Percentiles rank a stretch among this genome's conserved stretches.
Evolutionary conservation across 2,329 filamentous ascomycete species (phyloP).

Genomic region (Cylindrodendrum hubeiense): DNA sequence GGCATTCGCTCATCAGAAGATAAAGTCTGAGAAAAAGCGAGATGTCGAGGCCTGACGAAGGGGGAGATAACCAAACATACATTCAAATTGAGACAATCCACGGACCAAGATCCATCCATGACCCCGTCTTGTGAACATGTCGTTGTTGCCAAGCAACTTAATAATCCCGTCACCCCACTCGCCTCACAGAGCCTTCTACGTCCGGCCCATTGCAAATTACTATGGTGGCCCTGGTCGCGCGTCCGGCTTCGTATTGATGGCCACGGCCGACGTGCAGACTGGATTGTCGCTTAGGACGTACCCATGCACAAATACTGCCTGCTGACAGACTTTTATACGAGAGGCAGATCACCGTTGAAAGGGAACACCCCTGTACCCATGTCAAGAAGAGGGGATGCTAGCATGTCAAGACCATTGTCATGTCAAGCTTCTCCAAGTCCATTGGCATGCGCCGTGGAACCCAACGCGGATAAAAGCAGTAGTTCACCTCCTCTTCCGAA

Average conservation of each 20-base stretch:
- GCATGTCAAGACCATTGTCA: background rate
- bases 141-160: conserved; percentile 1
- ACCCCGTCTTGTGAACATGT: background rate
- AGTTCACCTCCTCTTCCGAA: background rate
- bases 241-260: background rate
- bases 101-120: background rate
- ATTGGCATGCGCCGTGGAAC: background rate
- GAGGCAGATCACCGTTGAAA: background rate
- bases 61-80: conserved; percentile 2
- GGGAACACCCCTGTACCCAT: background rate
- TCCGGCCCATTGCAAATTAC: background rate
- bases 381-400: background rate
- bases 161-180: background rate
- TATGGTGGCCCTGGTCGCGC: background rate
- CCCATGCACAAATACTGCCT: background rate
- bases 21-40: background rate
- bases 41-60: background rate
- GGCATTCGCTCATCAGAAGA: background rate
- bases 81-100: conserved; percentile 5
- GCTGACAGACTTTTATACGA: background rate
- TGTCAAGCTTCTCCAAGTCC: background rate
- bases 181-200: background rate
- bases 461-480: background rate
- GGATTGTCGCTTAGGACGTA: background rate
- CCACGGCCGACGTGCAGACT: background rate